Evolutionary conservation across 2,329 filamentous ascomycete species (phyloP), one percentile per base, ranked within the genome.

Genomic region (Ophiostoma australiae): DNA sequence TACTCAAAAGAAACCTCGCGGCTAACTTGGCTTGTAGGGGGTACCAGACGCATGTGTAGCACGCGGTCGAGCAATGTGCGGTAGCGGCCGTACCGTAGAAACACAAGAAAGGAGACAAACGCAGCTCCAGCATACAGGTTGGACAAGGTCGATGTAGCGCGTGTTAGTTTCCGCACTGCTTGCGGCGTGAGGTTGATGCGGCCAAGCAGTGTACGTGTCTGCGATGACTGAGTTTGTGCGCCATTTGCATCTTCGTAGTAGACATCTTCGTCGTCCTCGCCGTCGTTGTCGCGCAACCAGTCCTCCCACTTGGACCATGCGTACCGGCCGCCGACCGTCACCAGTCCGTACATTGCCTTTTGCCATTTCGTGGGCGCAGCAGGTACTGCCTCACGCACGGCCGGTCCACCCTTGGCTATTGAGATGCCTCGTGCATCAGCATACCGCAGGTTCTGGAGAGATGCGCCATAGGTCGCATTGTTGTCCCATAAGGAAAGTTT

Each of bases 401-500:
- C 69, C 63, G 48, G 27, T 27, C 58, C 69, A 27, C 61, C 44
- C 23, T 31, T 48, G 11, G 48, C 52, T 27, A 13, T 39, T 5
- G n/a, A 39, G 13, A 20, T 15, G 4, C 48, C 85, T 73, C 94
- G 86, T 68, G 93, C 94, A 78, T 98, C 94, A 13, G 92, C 91
- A 77, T 94, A 98, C 77, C 90, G 90, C 37, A 99, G 85, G 74
- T 97, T 97, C 80, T 99, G 95, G 68, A 99, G 83, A 48, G 92
- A 90, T 13, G 95, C 95, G 72, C 95, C 95, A 80, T 99, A 98
- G 5, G 92, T 96, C 55, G 95, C 92, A 79, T 97, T 90, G 79
- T 97, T 92, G 79, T 98, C 94, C 95, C 95, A 99, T 72, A 99
- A 90, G 20, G 91, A 93, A 73, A 99, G 86, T 81, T 99, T 99